Percentiles rank a stretch among this genome's conserved stretches.
These are phyloP conservation scores for Pichia cabralensis DNA, from an alignment of 805 yeast species.

Conservation along the genomic window DNA sequence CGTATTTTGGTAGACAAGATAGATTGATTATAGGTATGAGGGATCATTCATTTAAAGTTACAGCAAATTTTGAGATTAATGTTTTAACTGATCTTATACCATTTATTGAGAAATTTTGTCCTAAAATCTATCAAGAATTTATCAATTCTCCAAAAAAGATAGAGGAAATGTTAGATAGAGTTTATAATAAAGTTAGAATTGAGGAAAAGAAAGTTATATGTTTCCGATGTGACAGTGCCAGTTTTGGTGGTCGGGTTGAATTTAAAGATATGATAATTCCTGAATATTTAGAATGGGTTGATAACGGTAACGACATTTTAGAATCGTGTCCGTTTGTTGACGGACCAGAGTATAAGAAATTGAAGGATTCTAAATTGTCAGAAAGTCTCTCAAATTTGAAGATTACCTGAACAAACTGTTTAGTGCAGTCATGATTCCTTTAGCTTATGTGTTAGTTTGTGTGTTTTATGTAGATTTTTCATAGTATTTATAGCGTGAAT, in stretches of 20 bases:
- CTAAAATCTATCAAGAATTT: conserved; percentile 1
- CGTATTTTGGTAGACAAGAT: conserved; percentile 10
- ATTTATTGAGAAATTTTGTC: conserved; percentile 1
- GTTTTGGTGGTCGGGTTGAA: not conserved
- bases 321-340: not conserved
- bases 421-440: too few relatives aligned
- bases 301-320: not conserved
- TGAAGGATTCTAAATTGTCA: too few relatives aligned
- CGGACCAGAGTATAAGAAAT: not conserved
- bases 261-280: conserved; percentile 1
- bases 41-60: not conserved
- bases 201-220: conserved; percentile 1
- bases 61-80: conserved; percentile 2
- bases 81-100: conserved; percentile 7
- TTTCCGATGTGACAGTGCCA: not conserved
- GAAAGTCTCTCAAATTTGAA: too few relatives aligned
- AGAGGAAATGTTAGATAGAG: not conserved
- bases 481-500: too few relatives aligned
- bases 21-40: conserved; percentile 11
- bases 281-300: conserved; percentile 1
- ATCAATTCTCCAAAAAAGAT: not conserved
- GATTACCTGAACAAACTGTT: too few relatives aligned
- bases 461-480: too few relatives aligned
- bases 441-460: too few relatives aligned
- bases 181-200: conserved; percentile 1